A percentile compares a stretch with the other conserved stretches of the same genome.
Evolutionary conservation across 1,284 basidiomycete species (phyloP).

Genomic region (Coniferiporia weirii): DNA sequence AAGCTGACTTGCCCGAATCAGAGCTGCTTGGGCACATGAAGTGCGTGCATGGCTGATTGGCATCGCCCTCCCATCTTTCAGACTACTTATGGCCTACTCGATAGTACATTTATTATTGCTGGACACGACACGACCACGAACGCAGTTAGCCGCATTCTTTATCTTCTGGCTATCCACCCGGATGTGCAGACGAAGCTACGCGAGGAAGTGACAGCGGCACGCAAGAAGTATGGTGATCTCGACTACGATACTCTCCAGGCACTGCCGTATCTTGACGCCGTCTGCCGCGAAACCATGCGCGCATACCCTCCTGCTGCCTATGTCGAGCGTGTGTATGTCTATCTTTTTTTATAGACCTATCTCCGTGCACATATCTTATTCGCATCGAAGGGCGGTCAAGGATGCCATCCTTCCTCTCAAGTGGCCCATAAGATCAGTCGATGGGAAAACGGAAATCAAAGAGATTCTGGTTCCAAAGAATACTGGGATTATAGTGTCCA

Average conservation of each 20-base stretch:
- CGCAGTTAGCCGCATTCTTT: slow-evolving; percentile 25
- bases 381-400: background rate
- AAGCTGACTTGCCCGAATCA: slow-evolving; percentile 27
- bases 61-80: slow-evolving; percentile 30
- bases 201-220: slow-evolving; percentile 25
- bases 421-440: slow-evolving; percentile 9
- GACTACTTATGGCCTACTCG: too few relatives aligned
- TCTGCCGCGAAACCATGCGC: slow-evolving; percentile 36
- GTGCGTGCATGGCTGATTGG: slow-evolving; percentile 10
- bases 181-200: slow-evolving; percentile 27
- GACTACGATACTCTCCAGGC: slow-evolving; percentile 31
- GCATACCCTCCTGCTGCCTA: slow-evolving; percentile 26
- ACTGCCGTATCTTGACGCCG: slow-evolving; percentile 35
- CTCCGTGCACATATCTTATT: background rate
- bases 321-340: slow-evolving; percentile 24
- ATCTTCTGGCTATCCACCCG: slow-evolving; percentile 25
- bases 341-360: background rate
- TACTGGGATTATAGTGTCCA: slow-evolving; percentile 10
- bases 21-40: slow-evolving; percentile 29
- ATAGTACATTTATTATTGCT: slow-evolving; percentile 28
- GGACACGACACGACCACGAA: slow-evolving; percentile 30
- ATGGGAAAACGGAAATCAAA: slow-evolving; percentile 10
- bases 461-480: slow-evolving; percentile 12
- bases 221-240: slow-evolving; percentile 21
- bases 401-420: slow-evolving; percentile 11